Evolutionary conservation across 106 monocot species (phyloP), one percentile per base, ranked within the genome.

Genomic region (Dendrobium officinale): DNA sequence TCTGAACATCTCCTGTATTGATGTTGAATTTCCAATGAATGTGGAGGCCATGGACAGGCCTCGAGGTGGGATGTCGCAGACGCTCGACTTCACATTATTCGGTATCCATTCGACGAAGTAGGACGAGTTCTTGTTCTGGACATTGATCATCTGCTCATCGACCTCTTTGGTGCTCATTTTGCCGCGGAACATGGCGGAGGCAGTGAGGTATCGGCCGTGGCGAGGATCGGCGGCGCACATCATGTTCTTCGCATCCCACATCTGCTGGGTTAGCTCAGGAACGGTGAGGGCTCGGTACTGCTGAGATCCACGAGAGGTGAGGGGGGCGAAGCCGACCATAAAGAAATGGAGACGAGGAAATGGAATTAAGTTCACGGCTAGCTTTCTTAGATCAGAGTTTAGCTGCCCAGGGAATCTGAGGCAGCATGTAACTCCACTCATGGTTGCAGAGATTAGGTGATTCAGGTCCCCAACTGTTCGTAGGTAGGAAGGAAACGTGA

Each of bases 1-100:
- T 31, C 89, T 73, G 85, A 94, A 91, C 93, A 94, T 94, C 89
- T 94, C 93, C 83, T 94, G 93, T 67, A 91, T 94, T 0, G 91
- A 89, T 19, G 94, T 94, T 22, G 94, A 94, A 85, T 94, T 94
- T 43, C 94, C 94, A 2, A 94, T 81, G 78, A 94, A 94, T 0
- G 94, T 94, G 55, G 89, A 83, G 7, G 94, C 70, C 88, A 94
- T 91, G 80, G 91, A 89, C 22, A 94, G 83, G 9, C 94, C 93
- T 76, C 55, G 76, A 18, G 90, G 90, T 2, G 90, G 87, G 44
- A 87, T 83, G 74, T 87, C 87, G 24, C 87, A 87, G 0, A 87
- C 87, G 18, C 78, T 87, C 20, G 89, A 89, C 41, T 86, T 89
- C 37, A 89, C 86, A 33, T 89, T 86, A 80, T 89, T 86, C 0